phyloP scores from a whole-genome alignment of 805 yeast species.

The Metschnikowia aberdeeniae region DNA sequence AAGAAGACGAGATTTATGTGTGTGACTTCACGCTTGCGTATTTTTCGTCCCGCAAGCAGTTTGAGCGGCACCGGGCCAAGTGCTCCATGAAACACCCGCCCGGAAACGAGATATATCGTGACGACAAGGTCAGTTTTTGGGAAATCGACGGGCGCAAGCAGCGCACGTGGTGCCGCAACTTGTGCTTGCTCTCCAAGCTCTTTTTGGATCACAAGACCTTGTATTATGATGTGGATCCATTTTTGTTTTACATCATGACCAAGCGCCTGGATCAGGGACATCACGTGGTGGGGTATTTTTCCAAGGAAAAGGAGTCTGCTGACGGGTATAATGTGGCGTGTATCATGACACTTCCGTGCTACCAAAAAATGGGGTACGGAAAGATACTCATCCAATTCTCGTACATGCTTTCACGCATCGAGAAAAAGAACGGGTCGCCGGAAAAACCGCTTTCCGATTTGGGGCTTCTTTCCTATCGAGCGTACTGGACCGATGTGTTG shows the following conservation, averaged over 20 bases:
- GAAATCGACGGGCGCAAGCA: conserved; percentile 97
- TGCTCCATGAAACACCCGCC: conserved; percentile 95
- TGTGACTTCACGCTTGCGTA: conserved; percentile 89
- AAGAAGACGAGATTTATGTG: conserved; percentile 82
- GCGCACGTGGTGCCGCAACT: conserved; percentile 94
- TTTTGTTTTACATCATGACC: conserved; percentile 94
- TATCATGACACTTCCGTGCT: conserved; percentile 92
- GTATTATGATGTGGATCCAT: conserved; percentile 97
- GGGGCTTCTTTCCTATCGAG: conserved; percentile 89
- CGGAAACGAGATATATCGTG: conserved; percentile 95
- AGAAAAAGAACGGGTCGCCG: conserved; percentile 91
- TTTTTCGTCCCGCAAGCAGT: conserved; percentile 85
- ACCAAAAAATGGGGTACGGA: conserved; percentile 94
- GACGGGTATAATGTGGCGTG: conserved; percentile 96
- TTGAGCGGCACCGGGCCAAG: conserved; percentile 85
- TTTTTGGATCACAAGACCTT: conserved; percentile 94
- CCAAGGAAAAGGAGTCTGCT: conserved; percentile 94
- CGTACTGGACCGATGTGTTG: conserved; percentile 92
- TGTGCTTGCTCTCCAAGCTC: conserved; percentile 83
- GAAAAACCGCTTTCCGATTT: conserved; percentile 95
- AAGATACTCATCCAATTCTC: conserved; percentile 88
- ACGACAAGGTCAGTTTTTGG: conserved; percentile 87
- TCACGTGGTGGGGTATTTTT: conserved; percentile 93
- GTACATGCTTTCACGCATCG: conserved; percentile 83
- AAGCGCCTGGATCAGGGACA: conserved; percentile 85